These are phyloP conservation scores for Hymenoscyphus repandus DNA, from an alignment of 2,329 filamentous ascomycete genomes.

Conservation along the genomic window DNA sequence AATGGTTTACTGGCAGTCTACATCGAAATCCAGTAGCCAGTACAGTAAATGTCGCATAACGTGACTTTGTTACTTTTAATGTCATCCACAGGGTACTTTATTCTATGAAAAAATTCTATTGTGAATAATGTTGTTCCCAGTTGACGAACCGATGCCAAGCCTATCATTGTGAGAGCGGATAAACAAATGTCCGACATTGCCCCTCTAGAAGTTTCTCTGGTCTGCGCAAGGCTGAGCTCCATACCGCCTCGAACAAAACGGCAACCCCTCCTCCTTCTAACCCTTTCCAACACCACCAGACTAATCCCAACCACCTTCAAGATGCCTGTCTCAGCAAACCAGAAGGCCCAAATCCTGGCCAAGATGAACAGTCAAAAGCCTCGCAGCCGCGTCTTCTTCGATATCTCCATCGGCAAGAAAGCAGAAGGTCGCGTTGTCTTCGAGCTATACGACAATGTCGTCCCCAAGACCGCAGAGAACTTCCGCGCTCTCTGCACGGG, in stretches of 20 bases:
- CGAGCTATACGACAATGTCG: constrained; percentile 71
- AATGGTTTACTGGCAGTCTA: not conserved
- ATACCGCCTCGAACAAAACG: not conserved
- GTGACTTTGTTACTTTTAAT: no score
- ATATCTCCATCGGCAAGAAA: constrained; percentile 75
- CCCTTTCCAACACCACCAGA: not conserved
- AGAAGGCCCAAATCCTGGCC: constrained; percentile 27
- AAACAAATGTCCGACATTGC: not conserved
- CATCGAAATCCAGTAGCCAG: not conserved
- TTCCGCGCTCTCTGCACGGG: constrained; percentile 92
- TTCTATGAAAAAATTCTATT: no score
- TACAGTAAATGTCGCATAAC: no score
- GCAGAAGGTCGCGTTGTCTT: constrained; percentile 75
- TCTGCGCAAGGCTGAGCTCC: not conserved
- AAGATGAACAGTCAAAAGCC: constrained; percentile 32
- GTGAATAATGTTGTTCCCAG: no score
- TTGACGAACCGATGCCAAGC: not conserved
- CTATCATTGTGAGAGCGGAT: not conserved
- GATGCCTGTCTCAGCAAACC: constrained; percentile 14
- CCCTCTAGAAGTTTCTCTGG: not conserved
- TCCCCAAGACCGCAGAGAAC: constrained; percentile 94
- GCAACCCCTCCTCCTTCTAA: not conserved
- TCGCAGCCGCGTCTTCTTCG: constrained; percentile 78
- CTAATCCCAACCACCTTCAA: not conserved
- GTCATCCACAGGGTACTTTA: no score